Evolutionary conservation across 73 alveolate genomes (phyloP), one percentile per base, ranked within the genome.

Genomic region (Durusdinium trenchii): DNA sequence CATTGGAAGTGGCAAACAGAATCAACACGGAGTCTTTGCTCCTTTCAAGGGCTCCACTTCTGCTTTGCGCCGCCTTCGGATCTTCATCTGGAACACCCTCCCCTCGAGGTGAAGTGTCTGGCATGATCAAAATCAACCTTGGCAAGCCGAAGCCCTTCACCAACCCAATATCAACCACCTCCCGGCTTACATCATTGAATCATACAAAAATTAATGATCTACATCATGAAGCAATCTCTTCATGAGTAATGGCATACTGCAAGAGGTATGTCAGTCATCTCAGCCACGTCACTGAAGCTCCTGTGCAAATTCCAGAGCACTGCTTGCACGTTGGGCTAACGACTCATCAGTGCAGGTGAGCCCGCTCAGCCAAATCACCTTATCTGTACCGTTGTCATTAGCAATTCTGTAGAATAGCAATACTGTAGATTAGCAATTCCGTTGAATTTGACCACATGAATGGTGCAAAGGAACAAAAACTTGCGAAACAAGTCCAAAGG

Each of bases 51-150:
- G 64, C 9, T 20, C 64, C 9, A 12, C 20, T 54, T 9, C 9
- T 20, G 28, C 64, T 54, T 54, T 54, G 64, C 9, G 28, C 64
- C 64, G 71, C 94, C 43, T 99, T 99, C 43, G 98, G 99, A 75
- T 99, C 99, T 35, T 99, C 99, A 75, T 99, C 99, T 71, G 99
- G 99, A 12, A 94, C 99, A 45, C 93, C 99, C 48, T 94, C 99
- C 62, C 95, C 95, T 64, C 99, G 94, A 32, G 99, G 99, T 10
- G 99, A 99, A 50, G 99, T 99, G 92, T 99, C 99, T 12, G 99
- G 99, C 99, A 99, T 99, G 90, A 99, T 86, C 85, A 99, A 50
- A 40, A 99, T 99, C 46, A 99, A 76, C 76, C 99, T 90, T 36
- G 82, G 81, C 30, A 20, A 40, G 42, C 86, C 46, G 32, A 35